Evolutionary conservation across 805 yeast genomes (phyloP), one percentile per base, ranked within the genome.

Genomic region (Wickerhamiella brachini): DNA sequence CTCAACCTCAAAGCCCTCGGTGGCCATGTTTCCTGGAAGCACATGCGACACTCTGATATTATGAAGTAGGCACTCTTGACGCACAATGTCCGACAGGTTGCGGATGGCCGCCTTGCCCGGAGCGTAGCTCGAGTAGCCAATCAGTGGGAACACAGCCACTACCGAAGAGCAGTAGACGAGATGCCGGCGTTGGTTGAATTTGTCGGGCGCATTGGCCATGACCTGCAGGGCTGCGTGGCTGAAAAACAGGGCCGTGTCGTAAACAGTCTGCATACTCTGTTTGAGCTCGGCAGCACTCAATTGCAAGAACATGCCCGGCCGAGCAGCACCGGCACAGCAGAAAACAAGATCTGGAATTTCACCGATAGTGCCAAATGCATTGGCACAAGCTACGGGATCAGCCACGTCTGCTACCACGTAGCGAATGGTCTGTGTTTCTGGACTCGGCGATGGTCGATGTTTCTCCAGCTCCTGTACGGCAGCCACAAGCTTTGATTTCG

Each of bases 81-180:
- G 78, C 50, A 93, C 67, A 5, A 83, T 71, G 47, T 83, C 84
- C 0, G 88, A 81, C 13, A 93, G 68, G 0, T 95, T 71, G 59
- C 85, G 75, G 15, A 90, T 64, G 0, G 96, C 95, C 0, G 86
- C 82, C 64, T 93, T 93, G 57, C 80, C 66, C 0, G 99, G 98
- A 0, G 93, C 89, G 63, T 93, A 93, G 59, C 86, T 90, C 0
- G 80, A 75, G 64, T 93, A 93, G 0, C 99, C 99, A 44, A 87
- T 84, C 61, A 90, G 83, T 5, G 96, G 87, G 69, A 78, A 90
- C 57, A 83, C 79, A 2, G 94, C 88, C 9, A 83, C 78, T 3
- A 80, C 84, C 2, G 95, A 85, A 0, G 95, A 84, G 59, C 75
- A 81, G 54, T 72, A 76, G 22, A 79, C 78, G 57, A 79, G 74